These are phyloP conservation scores for Symbiodinium natans DNA, from an alignment of 73 alveolate genomes.

Conservation along the genomic window DNA sequence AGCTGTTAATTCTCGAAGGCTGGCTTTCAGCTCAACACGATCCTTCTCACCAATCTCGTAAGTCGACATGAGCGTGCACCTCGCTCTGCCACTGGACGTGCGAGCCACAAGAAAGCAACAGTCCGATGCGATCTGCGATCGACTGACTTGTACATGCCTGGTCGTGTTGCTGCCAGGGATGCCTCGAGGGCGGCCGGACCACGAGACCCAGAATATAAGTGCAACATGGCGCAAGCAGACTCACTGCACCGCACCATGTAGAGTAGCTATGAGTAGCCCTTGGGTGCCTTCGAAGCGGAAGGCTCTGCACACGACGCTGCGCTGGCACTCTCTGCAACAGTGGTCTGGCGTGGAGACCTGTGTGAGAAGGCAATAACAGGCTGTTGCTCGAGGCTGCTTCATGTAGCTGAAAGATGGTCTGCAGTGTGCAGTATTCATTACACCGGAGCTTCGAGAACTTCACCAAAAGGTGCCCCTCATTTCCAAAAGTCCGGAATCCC, in stretches of 20 bases:
- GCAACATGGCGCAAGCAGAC: background rate
- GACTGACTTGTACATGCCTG: background rate
- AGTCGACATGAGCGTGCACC: background rate
- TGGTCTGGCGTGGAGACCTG: conserved; percentile 70
- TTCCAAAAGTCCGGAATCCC: too few relatives aligned
- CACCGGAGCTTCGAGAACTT: too few relatives aligned
- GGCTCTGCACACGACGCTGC: conserved; percentile 9
- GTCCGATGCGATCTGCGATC: too few relatives aligned
- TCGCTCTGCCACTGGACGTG: background rate
- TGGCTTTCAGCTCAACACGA: too few relatives aligned
- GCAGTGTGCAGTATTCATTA: too few relatives aligned
- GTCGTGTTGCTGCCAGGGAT: conserved; percentile 64
- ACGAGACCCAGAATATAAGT: background rate
- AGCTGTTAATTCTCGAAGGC: background rate
- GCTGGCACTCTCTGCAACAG: conserved; percentile 62
- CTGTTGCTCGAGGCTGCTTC: background rate
- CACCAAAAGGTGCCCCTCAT: too few relatives aligned
- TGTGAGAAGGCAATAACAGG: background rate
- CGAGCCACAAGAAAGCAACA: too few relatives aligned
- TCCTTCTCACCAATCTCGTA: background rate
- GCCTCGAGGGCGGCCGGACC: background rate
- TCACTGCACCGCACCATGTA: background rate
- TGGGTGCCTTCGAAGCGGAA: conserved; percentile 55
- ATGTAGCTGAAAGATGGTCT: too few relatives aligned
- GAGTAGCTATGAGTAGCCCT: background rate